phyloP scores from a whole-genome alignment of 345 rosid genomes.

The Eucalyptus curtisii region DNA sequence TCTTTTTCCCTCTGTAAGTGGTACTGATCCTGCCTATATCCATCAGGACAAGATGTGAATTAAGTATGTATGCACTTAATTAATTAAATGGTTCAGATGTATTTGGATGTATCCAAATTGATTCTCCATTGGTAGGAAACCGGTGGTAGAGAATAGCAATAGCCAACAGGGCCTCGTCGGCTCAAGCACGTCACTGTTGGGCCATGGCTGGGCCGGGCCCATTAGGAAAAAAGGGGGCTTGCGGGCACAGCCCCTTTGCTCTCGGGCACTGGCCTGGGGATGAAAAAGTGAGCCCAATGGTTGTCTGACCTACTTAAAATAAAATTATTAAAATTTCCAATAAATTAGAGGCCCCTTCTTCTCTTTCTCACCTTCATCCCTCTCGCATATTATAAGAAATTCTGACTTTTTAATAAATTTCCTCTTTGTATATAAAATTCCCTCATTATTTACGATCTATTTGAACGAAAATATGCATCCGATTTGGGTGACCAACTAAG shows the following conservation, averaged over 20 bases:
- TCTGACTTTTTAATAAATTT: not conserved
- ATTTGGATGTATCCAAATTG: not conserved
- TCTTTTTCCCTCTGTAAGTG: not conserved
- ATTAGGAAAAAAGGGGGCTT: not conserved
- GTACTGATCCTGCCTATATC: not conserved
- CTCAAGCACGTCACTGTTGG: not conserved
- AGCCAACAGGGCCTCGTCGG: not conserved
- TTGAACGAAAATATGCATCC: not conserved
- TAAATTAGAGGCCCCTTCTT: not conserved
- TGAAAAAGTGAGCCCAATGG: accelerated
- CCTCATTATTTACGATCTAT: not conserved
- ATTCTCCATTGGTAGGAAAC: not conserved
- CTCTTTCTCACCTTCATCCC: not conserved
- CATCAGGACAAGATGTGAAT: not conserved
- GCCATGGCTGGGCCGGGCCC: not conserved
- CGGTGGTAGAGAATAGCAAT: not conserved
- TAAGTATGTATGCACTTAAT: not conserved
- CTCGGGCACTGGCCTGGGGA: not conserved
- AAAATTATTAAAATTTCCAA: not conserved
- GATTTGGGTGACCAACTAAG: accelerated
- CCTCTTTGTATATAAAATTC: not conserved
- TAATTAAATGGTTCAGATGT: not conserved
- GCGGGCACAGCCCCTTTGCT: not conserved
- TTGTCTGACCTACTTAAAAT: not conserved
- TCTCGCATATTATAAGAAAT: not conserved